Conservation (phyloP, 2,329 filamentous ascomycete species). For the Furcasterigmium furcatum region DNA sequence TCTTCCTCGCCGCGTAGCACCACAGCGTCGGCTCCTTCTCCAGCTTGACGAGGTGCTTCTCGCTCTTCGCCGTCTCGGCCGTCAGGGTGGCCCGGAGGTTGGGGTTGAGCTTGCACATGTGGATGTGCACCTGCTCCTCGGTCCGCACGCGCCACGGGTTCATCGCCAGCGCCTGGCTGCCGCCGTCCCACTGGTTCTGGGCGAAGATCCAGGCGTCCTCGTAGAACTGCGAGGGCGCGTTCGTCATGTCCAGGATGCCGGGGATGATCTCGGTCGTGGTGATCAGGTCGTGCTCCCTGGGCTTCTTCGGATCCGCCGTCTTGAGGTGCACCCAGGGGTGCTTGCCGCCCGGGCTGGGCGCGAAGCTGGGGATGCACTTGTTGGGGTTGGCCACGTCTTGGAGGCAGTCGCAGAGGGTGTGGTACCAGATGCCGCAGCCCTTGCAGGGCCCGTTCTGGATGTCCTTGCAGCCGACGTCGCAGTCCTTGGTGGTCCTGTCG, state of each 20-base stretch:
- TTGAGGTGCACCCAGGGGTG: background rate
- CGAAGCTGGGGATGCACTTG: background rate
- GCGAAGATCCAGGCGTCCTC: conserved; percentile 10
- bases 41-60: background rate
- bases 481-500: background rate
- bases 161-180: conserved; percentile 3
- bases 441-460: conserved; percentile 4
- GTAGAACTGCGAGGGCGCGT: background rate
- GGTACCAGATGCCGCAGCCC: conserved; percentile 9
- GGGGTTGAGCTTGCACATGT: conserved; percentile 8
- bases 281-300: conserved; percentile 8
- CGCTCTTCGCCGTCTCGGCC: background rate
- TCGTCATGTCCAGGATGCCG: conserved; percentile 8
- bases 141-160: conserved; percentile 10
- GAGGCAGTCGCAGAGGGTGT: conserved; percentile 9
- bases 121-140: conserved; percentile 12
- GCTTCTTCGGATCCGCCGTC: background rate
- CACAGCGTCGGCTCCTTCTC: background rate
- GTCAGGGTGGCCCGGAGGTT: conserved; percentile 2
- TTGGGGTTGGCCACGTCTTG: background rate
- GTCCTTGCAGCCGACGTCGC: background rate
- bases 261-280: conserved; percentile 6
- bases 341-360: background rate
- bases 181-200: conserved; percentile 7
- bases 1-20: background rate